A percentile compares a stretch with the other conserved stretches of the same genome.
Evolutionary conservation across 805 yeast genomes (phyloP).

Genomic region (Candida hispaniensis): DNA sequence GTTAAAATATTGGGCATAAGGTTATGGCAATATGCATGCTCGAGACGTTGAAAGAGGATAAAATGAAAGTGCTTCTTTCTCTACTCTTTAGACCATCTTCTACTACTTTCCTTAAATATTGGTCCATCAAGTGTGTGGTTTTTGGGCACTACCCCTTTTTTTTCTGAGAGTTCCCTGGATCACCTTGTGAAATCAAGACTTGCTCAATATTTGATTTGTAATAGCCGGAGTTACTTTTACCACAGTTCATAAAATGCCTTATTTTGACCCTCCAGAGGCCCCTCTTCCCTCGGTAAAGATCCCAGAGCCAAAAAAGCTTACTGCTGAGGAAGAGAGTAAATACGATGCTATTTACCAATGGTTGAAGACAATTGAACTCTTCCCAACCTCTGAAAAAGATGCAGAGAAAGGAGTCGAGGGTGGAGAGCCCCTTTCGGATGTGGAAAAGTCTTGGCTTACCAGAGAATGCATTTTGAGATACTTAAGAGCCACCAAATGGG

Average conservation of each 20-base stretch:
- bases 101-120: too few species aligned
- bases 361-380: constrained; percentile 34
- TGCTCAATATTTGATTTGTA: too few species aligned
- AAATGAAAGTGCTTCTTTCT: too few species aligned
- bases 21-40: too few species aligned
- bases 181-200: too few species aligned
- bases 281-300: constrained; percentile 45
- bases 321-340: constrained; percentile 45
- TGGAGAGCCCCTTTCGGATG: constrained; percentile 32
- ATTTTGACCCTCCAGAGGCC: constrained; percentile 41
- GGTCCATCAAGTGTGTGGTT: too few species aligned
- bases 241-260: constrained; percentile 21
- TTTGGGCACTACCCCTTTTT: too few species aligned
- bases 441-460: constrained; percentile 87
- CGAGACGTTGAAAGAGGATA: too few species aligned
- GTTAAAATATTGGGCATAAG: too few species aligned
- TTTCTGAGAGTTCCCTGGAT: too few species aligned
- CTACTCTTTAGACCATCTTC: too few species aligned
- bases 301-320: constrained; percentile 39
- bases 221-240: too few species aligned
- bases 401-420: constrained; percentile 31
- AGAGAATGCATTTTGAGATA: constrained; percentile 85
- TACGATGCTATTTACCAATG: constrained; percentile 53
- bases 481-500: constrained; percentile 91
- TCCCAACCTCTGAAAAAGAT: constrained; percentile 33